Evolutionary conservation across 2,329 filamentous ascomycete genomes (phyloP).

Genomic region (Xylaria sp.): DNA sequence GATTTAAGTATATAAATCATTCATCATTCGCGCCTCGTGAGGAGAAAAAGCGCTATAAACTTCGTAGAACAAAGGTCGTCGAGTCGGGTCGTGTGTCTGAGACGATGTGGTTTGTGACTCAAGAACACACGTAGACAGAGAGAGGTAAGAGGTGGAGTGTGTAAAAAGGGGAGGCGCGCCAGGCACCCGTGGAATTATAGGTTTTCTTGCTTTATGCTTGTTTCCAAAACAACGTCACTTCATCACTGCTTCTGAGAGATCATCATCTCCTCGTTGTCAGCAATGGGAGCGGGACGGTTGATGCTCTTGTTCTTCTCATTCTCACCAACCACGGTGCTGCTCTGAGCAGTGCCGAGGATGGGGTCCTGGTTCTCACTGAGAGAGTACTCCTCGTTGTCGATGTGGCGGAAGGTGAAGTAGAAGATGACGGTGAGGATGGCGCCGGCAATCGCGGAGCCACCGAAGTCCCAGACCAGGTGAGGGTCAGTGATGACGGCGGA

Average conservation of each 20-base stretch:
- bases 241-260: constrained; percentile 33
- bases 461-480: constrained; percentile 46
- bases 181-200: too few species aligned
- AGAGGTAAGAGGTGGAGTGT: not conserved
- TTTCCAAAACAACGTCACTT: not conserved
- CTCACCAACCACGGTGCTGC: constrained; percentile 37
- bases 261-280: constrained; percentile 34
- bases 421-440: constrained; percentile 41
- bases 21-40: too few species aligned
- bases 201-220: not conserved
- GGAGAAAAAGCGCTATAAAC: too few species aligned
- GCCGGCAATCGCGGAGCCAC: constrained; percentile 43
- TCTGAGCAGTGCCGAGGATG: constrained; percentile 30
- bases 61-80: too few species aligned
- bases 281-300: constrained; percentile 30
- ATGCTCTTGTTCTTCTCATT: constrained; percentile 36
- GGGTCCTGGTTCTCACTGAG: constrained; percentile 37
- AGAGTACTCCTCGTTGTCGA: constrained; percentile 42
- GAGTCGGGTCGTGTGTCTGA: too few species aligned
- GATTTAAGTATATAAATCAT: not conserved
- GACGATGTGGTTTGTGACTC: too few species aligned
- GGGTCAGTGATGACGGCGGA: constrained; percentile 45
- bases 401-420: constrained; percentile 43
- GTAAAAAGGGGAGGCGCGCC: too few species aligned
- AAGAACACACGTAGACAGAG: not conserved